Base-by-base conservation (phyloP, 2,329 filamentous ascomycete genomes). In the Cryoendolithus antarcticus region DNA sequence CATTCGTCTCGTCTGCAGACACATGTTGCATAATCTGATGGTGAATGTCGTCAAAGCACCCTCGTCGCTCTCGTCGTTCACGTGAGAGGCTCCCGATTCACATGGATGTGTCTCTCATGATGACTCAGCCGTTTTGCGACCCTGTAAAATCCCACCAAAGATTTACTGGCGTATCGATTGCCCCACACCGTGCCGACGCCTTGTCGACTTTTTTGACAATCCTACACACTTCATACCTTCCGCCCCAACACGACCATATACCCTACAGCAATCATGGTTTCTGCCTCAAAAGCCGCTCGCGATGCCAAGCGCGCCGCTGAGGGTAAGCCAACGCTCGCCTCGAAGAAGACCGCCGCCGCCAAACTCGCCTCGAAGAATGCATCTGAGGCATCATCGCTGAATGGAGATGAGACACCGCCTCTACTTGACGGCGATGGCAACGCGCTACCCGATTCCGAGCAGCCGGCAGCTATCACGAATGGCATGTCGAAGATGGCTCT, bases 401-500 rank as follows among this genome's bases (percentile, higher is more conserved):
- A 80, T 55, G 82, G 80, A 54, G 81, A 89, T 51, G 80, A 81
- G 47, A 64, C 61, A 32, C 66, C 70, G 21, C 66, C 72, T 41
- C 60, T 77, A 52, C 65, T 80, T 48, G 80, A 86, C 54, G 76
- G 63, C 46, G 66, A 80, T 56, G 77, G 75, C 57, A 63, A 69
- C 40, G 54, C 61, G 40, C 46, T 70, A n/a, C 63, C 67, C 32
- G 64, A 67, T 44, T 62, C 69, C 34, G 80, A 82, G 39, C 72
- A 74, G 53, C 75, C 80, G 48, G 81, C 80, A 44, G 85, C 79
- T 50, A 71, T 77, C 44, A 74, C 71, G 53, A 75, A 79, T 52
- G 85, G 89, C 70, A 80, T 95, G 49, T 82, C 86, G 70, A 86
- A 86, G 61, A 74, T 98, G 51, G 80, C 83, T 33, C 73, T 88